A percentile compares a stretch with the other conserved stretches of the same genome.
These are phyloP conservation scores for Cryptosporidium canis DNA, from an alignment of 169 alveolate genomes.

Conservation along the genomic window DNA sequence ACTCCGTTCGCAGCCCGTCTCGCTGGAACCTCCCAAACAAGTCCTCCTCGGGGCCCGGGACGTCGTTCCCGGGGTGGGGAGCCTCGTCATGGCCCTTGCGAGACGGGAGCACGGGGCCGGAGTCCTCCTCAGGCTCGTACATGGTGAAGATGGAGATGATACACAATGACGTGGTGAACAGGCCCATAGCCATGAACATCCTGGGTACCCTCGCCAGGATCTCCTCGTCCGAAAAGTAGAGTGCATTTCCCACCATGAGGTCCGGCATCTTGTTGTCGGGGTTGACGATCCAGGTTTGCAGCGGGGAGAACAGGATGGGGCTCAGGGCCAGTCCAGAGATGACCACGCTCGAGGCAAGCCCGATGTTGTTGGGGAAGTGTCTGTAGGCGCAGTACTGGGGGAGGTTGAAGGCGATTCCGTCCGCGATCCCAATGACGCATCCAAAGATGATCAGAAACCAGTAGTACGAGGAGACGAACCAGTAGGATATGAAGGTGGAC, in stretches of 20 bases:
- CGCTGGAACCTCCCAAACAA: no score
- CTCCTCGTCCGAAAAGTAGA: slow-evolving; percentile 38
- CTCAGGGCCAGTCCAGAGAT: slow-evolving; percentile 59
- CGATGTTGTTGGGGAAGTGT: slow-evolving; percentile 36
- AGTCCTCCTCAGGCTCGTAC: slow-evolving; percentile 26
- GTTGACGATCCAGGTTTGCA: slow-evolving; percentile 45
- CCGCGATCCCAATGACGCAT: slow-evolving; percentile 51
- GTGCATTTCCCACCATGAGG: slow-evolving; percentile 13
- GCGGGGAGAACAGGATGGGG: slow-evolving; percentile 59
- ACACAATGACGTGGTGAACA: neutral
- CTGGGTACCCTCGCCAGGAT: slow-evolving; percentile 33
- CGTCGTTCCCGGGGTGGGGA: neutral
- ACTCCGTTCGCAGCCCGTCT: no score
- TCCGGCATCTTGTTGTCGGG: slow-evolving; percentile 28
- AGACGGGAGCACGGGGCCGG: neutral
- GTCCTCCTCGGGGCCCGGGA: neutral
- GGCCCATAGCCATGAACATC: slow-evolving; percentile 59
- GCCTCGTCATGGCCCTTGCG: neutral
- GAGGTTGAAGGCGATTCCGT: slow-evolving; percentile 55
- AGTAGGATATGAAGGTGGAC: slow-evolving; percentile 35
- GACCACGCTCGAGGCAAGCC: slow-evolving; percentile 49
- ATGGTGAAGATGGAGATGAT: slow-evolving; percentile 13
- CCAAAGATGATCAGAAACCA: slow-evolving; percentile 47
- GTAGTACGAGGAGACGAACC: slow-evolving; percentile 36
- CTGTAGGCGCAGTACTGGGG: slow-evolving; percentile 64